Base-by-base conservation (phyloP, 768 basidiomycete genomes). In the Tricholomella constricta region DNA sequence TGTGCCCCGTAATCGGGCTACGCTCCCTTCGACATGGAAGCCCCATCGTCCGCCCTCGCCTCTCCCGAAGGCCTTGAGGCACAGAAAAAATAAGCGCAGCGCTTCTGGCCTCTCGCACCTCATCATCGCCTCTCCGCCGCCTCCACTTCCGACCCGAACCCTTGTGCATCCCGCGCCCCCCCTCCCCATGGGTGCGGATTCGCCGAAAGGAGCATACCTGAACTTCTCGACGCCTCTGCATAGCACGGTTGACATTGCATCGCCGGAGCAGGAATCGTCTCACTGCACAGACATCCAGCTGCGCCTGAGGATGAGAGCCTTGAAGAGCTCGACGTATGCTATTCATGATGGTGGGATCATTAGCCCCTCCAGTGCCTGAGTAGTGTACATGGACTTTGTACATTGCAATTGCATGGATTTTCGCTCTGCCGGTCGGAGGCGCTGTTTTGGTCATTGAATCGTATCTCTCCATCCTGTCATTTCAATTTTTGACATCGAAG, bases 31-130 rank as follows among this genome's bases (percentile, higher is more conserved):
- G 35, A 56, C 48, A 15, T 62, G 59, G 59, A 58, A 54, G 42
- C 61, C 59, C 2, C 48, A 25, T 19, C 54, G 59, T n/a, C 62
- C 56, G 25, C 59, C 59, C 26, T 62, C 59, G 11, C 62, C 62
- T 12, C 31, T 56, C 14, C 62, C 59, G 2, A 26, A 35, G 17
- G 27, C 36, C 4, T 20, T 53, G 32, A 55, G 43, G 42, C 48
- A 29, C 12, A 9, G 36, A 8, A 59, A 53, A 34, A 45, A 43
- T n/a, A 55, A 35, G 32, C 54, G 51, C 37, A 48, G 37, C 9
- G 37, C 52, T 9, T 20, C 45, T 10, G 27, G 38, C 26, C 42
- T 45, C 20, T 31, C 45, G 23, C 38, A 40, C 36, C 36, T 48
- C 32, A 36, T 35, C 14, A 10, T 55, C 22, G 37, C 31, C 2